phyloP scores from a whole-genome alignment of 2,329 filamentous ascomycete genomes.

The Nemania bipapillata region DNA sequence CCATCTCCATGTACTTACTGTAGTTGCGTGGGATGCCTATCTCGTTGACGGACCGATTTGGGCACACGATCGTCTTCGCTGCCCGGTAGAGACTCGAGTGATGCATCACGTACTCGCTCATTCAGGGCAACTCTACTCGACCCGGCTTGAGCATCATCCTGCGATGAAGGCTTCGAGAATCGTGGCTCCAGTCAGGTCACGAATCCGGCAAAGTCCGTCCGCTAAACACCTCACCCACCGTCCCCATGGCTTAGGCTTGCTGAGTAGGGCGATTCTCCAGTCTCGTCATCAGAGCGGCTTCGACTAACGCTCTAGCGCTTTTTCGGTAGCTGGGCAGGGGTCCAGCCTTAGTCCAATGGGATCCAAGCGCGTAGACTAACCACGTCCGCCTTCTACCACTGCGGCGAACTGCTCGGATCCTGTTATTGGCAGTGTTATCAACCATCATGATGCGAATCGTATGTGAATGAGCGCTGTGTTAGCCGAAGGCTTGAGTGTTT shows the following conservation, averaged over 20 bases:
- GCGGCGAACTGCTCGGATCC: neutral
- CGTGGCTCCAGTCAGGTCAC: neutral
- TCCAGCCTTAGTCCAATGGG: constrained; percentile 3
- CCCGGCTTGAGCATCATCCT: neutral
- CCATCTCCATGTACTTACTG: neutral
- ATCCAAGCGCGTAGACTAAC: constrained; percentile 1
- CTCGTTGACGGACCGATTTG: neutral
- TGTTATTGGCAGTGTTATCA: neutral
- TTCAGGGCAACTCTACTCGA: constrained; percentile 3
- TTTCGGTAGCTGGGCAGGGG: constrained; percentile 19
- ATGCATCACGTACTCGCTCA: neutral
- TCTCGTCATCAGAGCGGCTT: constrained; percentile 9
- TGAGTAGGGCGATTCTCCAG: neutral
- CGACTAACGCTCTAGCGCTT: constrained; percentile 10
- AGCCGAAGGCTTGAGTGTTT: neutral
- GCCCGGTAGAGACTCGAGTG: neutral
- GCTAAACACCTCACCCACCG: constrained; percentile 1
- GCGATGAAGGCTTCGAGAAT: neutral
- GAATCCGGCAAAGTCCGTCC: constrained; percentile 6
- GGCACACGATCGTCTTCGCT: neutral
- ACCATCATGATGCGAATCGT: neutral
- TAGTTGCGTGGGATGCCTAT: neutral
- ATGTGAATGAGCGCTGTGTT: neutral
- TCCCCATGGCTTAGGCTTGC: constrained; percentile 5
- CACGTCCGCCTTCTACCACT: neutral